Evolutionary conservation across 768 basidiomycete species (phyloP), one percentile per base, ranked within the genome.

Genomic region (Termitomyces sp.): DNA sequence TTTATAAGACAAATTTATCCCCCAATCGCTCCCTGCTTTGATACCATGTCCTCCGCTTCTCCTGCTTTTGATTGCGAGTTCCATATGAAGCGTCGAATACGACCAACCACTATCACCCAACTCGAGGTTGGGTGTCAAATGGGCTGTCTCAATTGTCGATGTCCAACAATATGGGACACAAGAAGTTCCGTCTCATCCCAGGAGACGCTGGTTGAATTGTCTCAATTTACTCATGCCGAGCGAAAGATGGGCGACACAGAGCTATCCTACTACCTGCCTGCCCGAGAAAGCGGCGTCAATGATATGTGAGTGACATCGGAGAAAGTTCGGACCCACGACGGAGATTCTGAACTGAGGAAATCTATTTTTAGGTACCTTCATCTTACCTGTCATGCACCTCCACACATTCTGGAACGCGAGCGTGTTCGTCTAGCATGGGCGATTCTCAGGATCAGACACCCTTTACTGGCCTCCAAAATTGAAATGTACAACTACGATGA

Each of bases 261-360:
- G 70, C 68, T 79, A 8, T 89, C 88, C 1, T 94, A 92, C 70
- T 93, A 81, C 67, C 76, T 93, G 10, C 91, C 89, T 3, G 84
- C 85, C 3, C 77, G 91, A n/a, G 85, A 84, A 44, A 81, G 75
- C 52, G 89, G 89, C 5, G 91, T 93, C 34, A 94, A 94, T 63
- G 91, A 94, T 67, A 93, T 94, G 91, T 91, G 82, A 66, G 39
- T 35, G 17, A 5, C 5, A 6, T 7, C 28, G 23, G 45, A 17
- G 16, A 21, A 53, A 17, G 4, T 35, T 35, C 35, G 35, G 32
- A 54, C 40, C 40, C 21, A 28, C 42, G 30, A 37, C 47, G 25
- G 32, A 40, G 3, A 14, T 37, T 21, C 52, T 55, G 48, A 41
- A 30, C 41, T 7, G 10, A 27, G 25, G 32, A 32, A 48, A 35